Evolutionary conservation across 1,284 basidiomycete genomes (phyloP), one percentile per base, ranked within the genome.

Genomic region (Wallemia ichthyophaga): DNA sequence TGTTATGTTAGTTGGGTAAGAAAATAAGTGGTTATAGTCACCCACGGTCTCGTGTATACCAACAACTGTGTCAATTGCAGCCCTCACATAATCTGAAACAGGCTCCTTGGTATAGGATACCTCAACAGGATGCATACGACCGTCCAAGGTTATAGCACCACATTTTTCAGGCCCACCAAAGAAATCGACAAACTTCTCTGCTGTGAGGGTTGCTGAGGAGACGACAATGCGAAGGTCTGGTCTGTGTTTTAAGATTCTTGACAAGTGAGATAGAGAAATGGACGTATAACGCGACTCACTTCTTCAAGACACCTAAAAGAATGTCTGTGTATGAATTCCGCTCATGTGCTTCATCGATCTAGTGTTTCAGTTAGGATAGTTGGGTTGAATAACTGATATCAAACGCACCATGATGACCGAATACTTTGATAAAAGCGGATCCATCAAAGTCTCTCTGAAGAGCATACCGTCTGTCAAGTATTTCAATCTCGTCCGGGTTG

Each of bases 391-490:
- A 64, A 23, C 19, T 5, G 1, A 3, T 1, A n/a, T 23, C 3
- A 2, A 17, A 32, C 61, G n/a, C 58, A 99, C 80, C 62, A 98
- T 78, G 60, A 99, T 75, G 17, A 92, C 78, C 65, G 84, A 85
- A 70, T 96, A 98, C 56, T 77, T 78, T 59, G 78, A 78, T 57
- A 96, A 73, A n/a, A 83, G 70, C 23, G 76, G 73, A 66, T 88
- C 83, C 58, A 76, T 78, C 62, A 92, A 74, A 61, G 91, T 78
- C 72, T 88, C 92, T 61, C 91, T 79, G 32, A 94, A 80, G 64
- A 98, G 79, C 78, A 95, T 92, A 66, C 92, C 92, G 66, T 99
- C 94, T 24, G 91, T 96, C 69, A 92, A 76, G 70, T 89, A 99
- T 69, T 94, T 89, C 68, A 98, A 82, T 28, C 81, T 77, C 0